phyloP scores from a whole-genome alignment of 164 flowering plant genomes.

The Brasenia schreberi region DNA sequence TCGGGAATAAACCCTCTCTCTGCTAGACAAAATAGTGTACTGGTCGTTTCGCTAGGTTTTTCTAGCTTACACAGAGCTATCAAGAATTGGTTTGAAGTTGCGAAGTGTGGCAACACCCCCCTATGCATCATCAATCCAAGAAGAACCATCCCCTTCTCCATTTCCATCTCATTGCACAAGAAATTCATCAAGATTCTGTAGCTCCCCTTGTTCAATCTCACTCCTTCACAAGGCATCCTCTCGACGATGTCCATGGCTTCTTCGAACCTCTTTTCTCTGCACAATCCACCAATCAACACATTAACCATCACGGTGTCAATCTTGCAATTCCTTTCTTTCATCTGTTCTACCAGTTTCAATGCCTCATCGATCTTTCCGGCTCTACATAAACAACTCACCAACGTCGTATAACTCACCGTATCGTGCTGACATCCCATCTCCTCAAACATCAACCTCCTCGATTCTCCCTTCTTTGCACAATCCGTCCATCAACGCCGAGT shows the following conservation, averaged over 20 bases:
- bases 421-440: slow-evolving; percentile 69
- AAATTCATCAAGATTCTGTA: slow-evolving; percentile 69
- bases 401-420: slow-evolving; percentile 56
- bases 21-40: slow-evolving; percentile 28
- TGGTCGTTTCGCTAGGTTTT: slow-evolving; percentile 40
- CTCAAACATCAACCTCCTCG: slow-evolving; percentile 42
- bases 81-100: slow-evolving; percentile 65
- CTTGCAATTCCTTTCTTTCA: slow-evolving; percentile 48
- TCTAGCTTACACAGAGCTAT: slow-evolving; percentile 46
- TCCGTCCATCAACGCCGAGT: slow-evolving; percentile 73
- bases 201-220: slow-evolving; percentile 56
- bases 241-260: slow-evolving; percentile 73
- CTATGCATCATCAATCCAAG: slow-evolving; percentile 56
- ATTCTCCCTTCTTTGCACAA: slow-evolving; percentile 56
- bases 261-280: slow-evolving; percentile 39
- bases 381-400: slow-evolving; percentile 48
- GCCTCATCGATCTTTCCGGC: slow-evolving; percentile 44
- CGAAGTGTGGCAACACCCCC: slow-evolving; percentile 68
- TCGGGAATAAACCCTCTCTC: slow-evolving; percentile 66
- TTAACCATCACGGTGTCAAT: slow-evolving; percentile 60
- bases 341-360: slow-evolving; percentile 45
- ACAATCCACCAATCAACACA: slow-evolving; percentile 60
- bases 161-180: slow-evolving; percentile 37
- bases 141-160: slow-evolving; percentile 36
- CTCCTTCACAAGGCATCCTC: slow-evolving; percentile 48